Base-by-base conservation (phyloP, 208 protist species). In the Crithidia thermophila region DNA sequence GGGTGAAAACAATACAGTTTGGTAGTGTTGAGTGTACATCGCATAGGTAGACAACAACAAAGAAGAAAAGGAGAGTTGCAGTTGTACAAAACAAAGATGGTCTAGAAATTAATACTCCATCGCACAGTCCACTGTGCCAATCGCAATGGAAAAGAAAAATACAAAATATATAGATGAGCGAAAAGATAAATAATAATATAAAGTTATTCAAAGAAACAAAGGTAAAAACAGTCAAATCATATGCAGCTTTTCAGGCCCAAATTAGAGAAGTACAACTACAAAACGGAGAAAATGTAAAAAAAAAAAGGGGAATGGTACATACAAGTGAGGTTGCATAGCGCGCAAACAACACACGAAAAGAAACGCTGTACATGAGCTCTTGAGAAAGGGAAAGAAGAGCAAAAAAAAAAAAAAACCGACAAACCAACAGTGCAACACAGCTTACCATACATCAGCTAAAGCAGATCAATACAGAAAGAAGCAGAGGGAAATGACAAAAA, bases 171-270 rank as follows among this genome's bases (percentile, higher is more conserved):
- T 39, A 33, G 14, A 51, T 21, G n/a, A 52, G 46, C 39, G 47
- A 63, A 69, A 61, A 20, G 18, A 31, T 11, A 77, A 36, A 33
- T 57, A 59, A 25, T 27, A 50, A 13, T n/a, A 46, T 4, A 67
- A 51, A 40, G 39, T n/a, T 43, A 10, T 43, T 16, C 39, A 43
- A 16, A 43, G 39, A 43, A 43, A 43, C 10, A 43, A 16, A 43
- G n/a, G n/a, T n/a, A n/a, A n/a, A n/a, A n/a, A n/a, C n/a, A n/a
- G n/a, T n/a, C n/a, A n/a, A n/a, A n/a, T n/a, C n/a, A n/a, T n/a
- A n/a, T n/a, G n/a, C n/a, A n/a, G n/a, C n/a, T n/a, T n/a, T n/a
- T n/a, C n/a, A n/a, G n/a, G n/a, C n/a, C n/a, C n/a, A n/a, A n/a
- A n/a, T n/a, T n/a, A n/a, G n/a, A n/a, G n/a, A n/a, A n/a, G n/a